Evolutionary conservation across 768 basidiomycete genomes (phyloP).

Genomic region (Phlebiopsis gigantea): DNA sequence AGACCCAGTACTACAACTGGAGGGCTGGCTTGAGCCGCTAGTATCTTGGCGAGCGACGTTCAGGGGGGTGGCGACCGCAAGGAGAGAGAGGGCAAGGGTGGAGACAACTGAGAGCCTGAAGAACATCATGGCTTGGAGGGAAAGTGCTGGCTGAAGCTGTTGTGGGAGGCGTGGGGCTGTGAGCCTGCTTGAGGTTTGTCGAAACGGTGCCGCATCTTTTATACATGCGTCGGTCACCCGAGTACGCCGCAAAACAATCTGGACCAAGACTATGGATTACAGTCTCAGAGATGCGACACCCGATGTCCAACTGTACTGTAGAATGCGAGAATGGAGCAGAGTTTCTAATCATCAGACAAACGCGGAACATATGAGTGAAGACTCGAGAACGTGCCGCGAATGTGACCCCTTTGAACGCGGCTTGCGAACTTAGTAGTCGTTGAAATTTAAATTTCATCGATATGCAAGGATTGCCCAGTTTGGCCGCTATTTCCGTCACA

Average conservation of each 20-base stretch:
- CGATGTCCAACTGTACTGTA: not conserved
- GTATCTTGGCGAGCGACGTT: slow-evolving; percentile 3
- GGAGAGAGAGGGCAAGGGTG: slow-evolving; percentile 5
- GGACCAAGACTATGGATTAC: too few relatives aligned
- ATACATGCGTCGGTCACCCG: not conserved
- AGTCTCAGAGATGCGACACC: not conserved
- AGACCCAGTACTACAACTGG: slow-evolving; percentile 7
- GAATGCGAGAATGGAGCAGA: not conserved
- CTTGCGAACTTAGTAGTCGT: too few relatives aligned
- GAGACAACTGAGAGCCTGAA: not conserved
- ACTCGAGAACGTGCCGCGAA: too few relatives aligned
- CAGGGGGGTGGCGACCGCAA: slow-evolving; percentile 10
- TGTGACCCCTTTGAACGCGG: too few relatives aligned
- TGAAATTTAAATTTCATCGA: too few relatives aligned
- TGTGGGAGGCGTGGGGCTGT: not conserved
- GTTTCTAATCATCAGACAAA: not conserved
- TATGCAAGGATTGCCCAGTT: too few relatives aligned
- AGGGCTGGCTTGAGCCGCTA: not conserved
- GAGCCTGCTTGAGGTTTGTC: not conserved
- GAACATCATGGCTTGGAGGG: slow-evolving; percentile 7
- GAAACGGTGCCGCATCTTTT: not conserved
- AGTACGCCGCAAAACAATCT: not conserved
- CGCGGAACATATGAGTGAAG: too few relatives aligned
- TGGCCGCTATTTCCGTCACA: too few relatives aligned
- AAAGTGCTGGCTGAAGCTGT: not conserved